Conservation (phyloP, 1,139 yeast genomes). For the Scheffersomyces lignicola region DNA sequence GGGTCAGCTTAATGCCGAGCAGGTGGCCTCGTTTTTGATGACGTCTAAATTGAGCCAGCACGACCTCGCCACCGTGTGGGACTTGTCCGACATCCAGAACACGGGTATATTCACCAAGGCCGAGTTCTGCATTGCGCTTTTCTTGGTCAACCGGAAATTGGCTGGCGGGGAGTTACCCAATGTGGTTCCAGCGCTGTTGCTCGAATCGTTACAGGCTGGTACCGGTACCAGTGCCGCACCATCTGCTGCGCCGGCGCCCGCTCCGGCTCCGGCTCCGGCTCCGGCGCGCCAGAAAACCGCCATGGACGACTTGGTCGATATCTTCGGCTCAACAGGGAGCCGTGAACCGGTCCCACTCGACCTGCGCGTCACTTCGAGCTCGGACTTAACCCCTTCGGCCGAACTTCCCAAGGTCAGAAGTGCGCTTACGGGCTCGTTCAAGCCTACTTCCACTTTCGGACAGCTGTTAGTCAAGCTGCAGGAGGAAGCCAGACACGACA, state of each 20-base stretch:
- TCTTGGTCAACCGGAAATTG: constrained; percentile 79
- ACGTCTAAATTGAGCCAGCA: constrained; percentile 87
- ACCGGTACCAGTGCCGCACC: constrained; percentile 19
- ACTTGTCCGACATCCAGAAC: constrained; percentile 85
- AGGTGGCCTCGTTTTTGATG: constrained; percentile 86
- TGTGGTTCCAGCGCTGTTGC: constrained; percentile 55
- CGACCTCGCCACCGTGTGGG: constrained; percentile 90
- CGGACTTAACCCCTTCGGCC: constrained; percentile 36
- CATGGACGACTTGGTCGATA: constrained; percentile 62
- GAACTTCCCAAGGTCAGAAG: constrained; percentile 42
- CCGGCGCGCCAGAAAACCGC: constrained; percentile 47
- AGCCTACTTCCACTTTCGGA: constrained; percentile 72
- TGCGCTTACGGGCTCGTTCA: constrained; percentile 38
- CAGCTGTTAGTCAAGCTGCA: constrained; percentile 49
- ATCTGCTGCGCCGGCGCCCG: constrained; percentile 20
- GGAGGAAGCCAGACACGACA: constrained; percentile 22
- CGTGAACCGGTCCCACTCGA: constrained; percentile 25
- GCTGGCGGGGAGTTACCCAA: constrained; percentile 79
- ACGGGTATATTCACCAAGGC: constrained; percentile 76
- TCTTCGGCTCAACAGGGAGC: constrained; percentile 43
- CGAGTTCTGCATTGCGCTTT: constrained; percentile 94
- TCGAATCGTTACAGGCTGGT: constrained; percentile 30
- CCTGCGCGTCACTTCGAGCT: constrained; percentile 27
- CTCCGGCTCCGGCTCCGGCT: constrained; percentile 5
- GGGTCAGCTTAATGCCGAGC: constrained; percentile 71